Percentiles rank a stretch among this genome's conserved stretches.
Conservation (phyloP, 2,329 filamentous ascomycete species). For the Domatiomyces catenatus region DNA sequence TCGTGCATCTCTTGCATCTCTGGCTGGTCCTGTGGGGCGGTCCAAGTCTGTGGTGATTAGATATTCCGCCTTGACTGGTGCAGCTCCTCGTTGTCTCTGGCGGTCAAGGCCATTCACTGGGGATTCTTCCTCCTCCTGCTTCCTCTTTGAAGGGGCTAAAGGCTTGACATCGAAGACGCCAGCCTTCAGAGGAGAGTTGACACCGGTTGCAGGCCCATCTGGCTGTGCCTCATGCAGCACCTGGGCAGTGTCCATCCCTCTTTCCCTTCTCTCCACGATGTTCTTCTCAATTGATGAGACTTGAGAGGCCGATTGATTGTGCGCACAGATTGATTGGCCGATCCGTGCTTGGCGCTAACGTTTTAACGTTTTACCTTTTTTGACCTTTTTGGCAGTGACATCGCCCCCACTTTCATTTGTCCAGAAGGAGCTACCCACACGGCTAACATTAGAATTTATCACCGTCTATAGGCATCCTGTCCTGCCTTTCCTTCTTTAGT, state of each 20-base stretch:
- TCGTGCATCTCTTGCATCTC: conserved; percentile 16
- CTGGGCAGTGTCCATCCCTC: background rate
- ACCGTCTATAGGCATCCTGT: too few relatives aligned
- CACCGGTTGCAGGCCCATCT: background rate
- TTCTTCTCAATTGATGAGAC: background rate
- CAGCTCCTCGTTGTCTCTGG: conserved; percentile 38
- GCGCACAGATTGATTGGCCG: background rate
- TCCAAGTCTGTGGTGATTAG: conserved; percentile 20
- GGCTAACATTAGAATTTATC: too few relatives aligned
- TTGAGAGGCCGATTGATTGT: too few relatives aligned
- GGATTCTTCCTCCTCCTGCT: conserved; percentile 37
- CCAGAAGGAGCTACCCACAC: too few relatives aligned
- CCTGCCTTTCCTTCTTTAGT: too few relatives aligned
- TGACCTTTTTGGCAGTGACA: too few relatives aligned
- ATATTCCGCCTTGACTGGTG: conserved; percentile 60
- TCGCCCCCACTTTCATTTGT: too few relatives aligned
- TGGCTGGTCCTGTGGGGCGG: conserved; percentile 18
- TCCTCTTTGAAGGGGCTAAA: conserved; percentile 11
- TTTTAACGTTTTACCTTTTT: too few relatives aligned
- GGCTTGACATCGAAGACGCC: background rate
- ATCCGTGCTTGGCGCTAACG: background rate
- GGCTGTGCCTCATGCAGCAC: background rate
- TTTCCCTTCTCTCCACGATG: background rate
- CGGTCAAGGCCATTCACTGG: conserved; percentile 21
- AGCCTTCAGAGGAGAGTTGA: background rate